Evolutionary conservation across 1,284 basidiomycete genomes (phyloP).

Genomic region (Pseudozyma sp.): DNA sequence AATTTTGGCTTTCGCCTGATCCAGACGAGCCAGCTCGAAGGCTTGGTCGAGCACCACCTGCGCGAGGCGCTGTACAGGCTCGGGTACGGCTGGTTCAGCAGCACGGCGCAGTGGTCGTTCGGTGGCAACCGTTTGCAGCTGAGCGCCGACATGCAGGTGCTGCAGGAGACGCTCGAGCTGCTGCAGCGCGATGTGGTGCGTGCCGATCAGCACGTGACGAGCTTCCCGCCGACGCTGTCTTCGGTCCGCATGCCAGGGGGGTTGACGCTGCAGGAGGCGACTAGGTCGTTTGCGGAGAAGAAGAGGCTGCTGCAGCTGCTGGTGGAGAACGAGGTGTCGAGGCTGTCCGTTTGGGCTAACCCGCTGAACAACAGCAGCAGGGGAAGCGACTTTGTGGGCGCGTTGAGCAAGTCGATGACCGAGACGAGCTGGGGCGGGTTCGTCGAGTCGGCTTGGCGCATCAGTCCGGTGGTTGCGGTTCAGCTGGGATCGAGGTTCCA

Average conservation of each 20-base stretch:
- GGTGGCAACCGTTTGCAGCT: slow-evolving; percentile 91
- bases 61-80: slow-evolving; percentile 82
- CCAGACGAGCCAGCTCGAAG: slow-evolving; percentile 86
- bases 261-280: slow-evolving; percentile 47
- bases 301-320: slow-evolving; percentile 76
- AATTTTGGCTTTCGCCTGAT: slow-evolving; percentile 93
- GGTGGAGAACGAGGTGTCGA: slow-evolving; percentile 88
- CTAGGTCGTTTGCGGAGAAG: slow-evolving; percentile 30
- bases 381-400: slow-evolving; percentile 70
- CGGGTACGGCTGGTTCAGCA: slow-evolving; percentile 88
- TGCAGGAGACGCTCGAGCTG: slow-evolving; percentile 84
- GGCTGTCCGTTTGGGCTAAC: slow-evolving; percentile 90
- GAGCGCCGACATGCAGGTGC: slow-evolving; percentile 84
- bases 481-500: slow-evolving; percentile 89
- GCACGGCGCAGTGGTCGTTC: slow-evolving; percentile 79
- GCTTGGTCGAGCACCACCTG: slow-evolving; percentile 81
- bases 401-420: slow-evolving; percentile 69
- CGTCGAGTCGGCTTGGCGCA: slow-evolving; percentile 82
- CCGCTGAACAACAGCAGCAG: slow-evolving; percentile 78
- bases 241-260: slow-evolving; percentile 49
- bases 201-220: slow-evolving; percentile 65
- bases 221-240: slow-evolving; percentile 48
- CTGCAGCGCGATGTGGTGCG: slow-evolving; percentile 80
- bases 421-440: slow-evolving; percentile 79
- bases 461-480: slow-evolving; percentile 84